Conservation (phyloP, 176 grass and related monocot species). For the Saccharum officinarum region DNA sequence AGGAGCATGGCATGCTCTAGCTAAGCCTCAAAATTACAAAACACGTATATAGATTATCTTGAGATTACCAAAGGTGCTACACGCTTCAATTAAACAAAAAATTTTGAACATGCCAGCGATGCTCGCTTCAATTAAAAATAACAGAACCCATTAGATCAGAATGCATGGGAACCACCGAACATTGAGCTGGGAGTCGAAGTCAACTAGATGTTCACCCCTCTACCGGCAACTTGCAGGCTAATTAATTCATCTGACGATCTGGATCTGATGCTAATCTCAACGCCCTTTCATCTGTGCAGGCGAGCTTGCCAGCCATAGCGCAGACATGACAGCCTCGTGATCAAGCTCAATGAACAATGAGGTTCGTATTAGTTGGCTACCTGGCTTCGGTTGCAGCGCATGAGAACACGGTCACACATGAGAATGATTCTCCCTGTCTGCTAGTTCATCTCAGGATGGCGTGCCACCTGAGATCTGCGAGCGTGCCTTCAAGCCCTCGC, state of each 20-base stretch:
- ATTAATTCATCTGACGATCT: neutral
- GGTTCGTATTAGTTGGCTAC: too few species aligned
- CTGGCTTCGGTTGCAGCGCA: neutral
- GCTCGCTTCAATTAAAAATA: neutral
- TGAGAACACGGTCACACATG: neutral
- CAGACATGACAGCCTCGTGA: conserved; percentile 3
- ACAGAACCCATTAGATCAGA: neutral
- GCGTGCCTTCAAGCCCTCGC: neutral
- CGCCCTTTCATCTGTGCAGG: neutral
- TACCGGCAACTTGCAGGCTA: neutral
- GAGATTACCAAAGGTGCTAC: conserved; percentile 9
- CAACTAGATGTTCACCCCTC: neutral
- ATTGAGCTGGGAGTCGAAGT: neutral
- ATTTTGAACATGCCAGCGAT: neutral
- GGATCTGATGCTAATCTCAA: neutral
- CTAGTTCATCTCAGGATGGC: neutral
- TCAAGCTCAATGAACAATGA: neutral
- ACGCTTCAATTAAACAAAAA: neutral
- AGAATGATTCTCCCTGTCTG: conserved; percentile 13
- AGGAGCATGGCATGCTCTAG: neutral
- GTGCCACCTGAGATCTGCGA: neutral
- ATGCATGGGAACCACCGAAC: neutral
- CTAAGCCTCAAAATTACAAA: neutral
- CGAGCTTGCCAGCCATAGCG: neutral
- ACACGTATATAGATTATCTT: neutral